Base-by-base conservation (phyloP, 805 yeast species). In the Spathaspora boniae region DNA sequence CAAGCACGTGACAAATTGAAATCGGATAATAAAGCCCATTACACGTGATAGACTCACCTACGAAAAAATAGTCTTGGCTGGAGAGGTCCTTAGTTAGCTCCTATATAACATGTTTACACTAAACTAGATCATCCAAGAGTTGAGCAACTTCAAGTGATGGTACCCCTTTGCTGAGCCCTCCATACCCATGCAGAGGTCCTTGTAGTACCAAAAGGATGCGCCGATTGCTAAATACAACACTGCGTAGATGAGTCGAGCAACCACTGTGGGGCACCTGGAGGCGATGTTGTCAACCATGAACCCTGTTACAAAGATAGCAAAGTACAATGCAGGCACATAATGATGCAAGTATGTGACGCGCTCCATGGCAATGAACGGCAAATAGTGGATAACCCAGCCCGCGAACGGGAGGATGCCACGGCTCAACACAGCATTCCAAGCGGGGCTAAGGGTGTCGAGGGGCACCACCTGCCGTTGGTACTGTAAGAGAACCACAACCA, bases 121-220 rank as follows among this genome's bases (percentile, higher is more conserved):
- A n/a, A n/a, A n/a, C n/a, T 31, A 36, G 14, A 36, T 21, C 32
- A 31, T 36, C 64, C 64, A 58, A 9, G 48, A 34, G 4, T 37
- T 23, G 31, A 65, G 53, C 25, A 66, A 38, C 45, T 54, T 57
- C 38, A 66, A 57, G 44, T 64, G 57, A 4, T 31, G 9, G 46
- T 44, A 65, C 31, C 56, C 31, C 24, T 42, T 45, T 17, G 62
- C 42, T 4, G 63, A 47, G 0, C 65, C 68, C 28, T 47, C 51
- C 95, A 91, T 85, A 36, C 98, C 98, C 47, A 83, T 82, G 12
- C 86, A 74, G 31, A 91, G 64, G 40, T 86, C 87, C 34, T 79
- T 67, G 52, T 78, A 79, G 52, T 69, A 63, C 53, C 71, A 58
- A 58, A 84, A 88, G 14, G 71, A 60, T 28, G 75, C 82, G 27